Evolutionary conservation across 768 basidiomycete species (phyloP).

Genomic region (Sistotremastrum suecicum): DNA sequence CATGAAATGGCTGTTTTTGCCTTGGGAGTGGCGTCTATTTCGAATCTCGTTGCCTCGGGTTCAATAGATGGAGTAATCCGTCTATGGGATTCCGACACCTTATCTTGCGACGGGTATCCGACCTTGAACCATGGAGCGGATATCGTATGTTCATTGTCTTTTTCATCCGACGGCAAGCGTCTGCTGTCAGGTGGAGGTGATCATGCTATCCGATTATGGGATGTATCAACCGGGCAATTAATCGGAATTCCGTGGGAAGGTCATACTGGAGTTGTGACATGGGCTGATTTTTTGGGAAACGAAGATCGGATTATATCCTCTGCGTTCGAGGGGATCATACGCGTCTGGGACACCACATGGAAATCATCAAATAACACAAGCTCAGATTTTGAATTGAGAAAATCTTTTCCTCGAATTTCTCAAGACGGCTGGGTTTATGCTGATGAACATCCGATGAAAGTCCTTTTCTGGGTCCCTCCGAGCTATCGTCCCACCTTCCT

Average conservation of each 20-base stretch:
- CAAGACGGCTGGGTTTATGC: no score
- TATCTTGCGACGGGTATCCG: no score
- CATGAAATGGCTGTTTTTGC: background rate
- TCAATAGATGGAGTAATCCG: background rate
- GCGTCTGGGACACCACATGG: no score
- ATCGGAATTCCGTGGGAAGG: constrained; percentile 24
- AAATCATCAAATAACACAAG: no score
- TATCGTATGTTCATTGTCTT: constrained; percentile 1
- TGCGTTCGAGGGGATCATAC: no score
- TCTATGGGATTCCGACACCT: background rate
- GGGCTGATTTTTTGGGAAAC: no score
- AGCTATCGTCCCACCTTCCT: no score
- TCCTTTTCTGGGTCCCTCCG: no score
- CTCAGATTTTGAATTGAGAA: no score
- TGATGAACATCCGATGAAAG: no score
- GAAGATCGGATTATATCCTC: no score
- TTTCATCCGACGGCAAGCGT: constrained; percentile 7
- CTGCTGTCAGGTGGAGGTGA: constrained; percentile 33
- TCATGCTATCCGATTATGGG: constrained; percentile 34
- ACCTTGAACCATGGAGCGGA: background rate
- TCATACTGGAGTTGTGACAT: constrained; percentile 1
- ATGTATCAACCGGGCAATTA: constrained; percentile 28
- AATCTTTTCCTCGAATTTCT: no score
- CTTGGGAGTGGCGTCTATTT: background rate
- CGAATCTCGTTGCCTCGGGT: background rate